Evolutionary conservation across 2,329 filamentous ascomycete genomes (phyloP).

Genomic region (Diaporthe sp.): DNA sequence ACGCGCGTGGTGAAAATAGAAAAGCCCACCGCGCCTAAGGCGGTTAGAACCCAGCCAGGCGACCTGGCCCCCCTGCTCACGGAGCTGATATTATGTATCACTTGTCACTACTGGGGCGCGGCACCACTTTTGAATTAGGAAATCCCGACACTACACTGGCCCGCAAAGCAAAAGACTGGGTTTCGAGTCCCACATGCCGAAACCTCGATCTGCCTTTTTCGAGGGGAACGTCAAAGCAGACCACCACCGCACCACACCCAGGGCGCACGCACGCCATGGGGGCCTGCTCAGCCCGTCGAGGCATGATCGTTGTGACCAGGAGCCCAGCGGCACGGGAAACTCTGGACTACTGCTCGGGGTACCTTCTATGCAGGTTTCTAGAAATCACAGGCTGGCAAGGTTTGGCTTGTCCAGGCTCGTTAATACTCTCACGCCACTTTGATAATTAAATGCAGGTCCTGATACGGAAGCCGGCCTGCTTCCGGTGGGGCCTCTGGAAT

Average conservation of each 20-base stretch:
- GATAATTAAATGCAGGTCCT: constrained; percentile 19
- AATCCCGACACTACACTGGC: constrained; percentile 26
- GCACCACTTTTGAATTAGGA: constrained; percentile 21
- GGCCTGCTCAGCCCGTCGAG: constrained; percentile 15
- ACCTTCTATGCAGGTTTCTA: constrained; percentile 26
- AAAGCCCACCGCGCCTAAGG: constrained; percentile 32
- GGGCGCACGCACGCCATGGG: neutral
- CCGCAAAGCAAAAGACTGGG: constrained; percentile 18
- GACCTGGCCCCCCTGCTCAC: neutral
- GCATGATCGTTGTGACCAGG: constrained; percentile 14
- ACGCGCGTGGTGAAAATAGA: constrained; percentile 24
- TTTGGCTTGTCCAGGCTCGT: neutral
- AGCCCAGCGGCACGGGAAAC: constrained; percentile 14
- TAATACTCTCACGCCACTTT: constrained; percentile 28
- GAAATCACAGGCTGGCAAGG: constrained; percentile 17
- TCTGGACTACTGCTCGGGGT: neutral
- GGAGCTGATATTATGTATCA: constrained; percentile 20
- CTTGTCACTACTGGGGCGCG: neutral
- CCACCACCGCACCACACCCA: constrained; percentile 2
- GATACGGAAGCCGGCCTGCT: constrained; percentile 26
- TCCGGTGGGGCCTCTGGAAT: constrained; percentile 28
- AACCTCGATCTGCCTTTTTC: constrained; percentile 28
- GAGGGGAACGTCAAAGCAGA: constrained; percentile 14
- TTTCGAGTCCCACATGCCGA: constrained; percentile 34
- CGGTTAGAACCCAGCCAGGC: constrained; percentile 20